Conservation (phyloP, 495 filamentous ascomycete genomes). For the Saxophila tyrrhenica region DNA sequence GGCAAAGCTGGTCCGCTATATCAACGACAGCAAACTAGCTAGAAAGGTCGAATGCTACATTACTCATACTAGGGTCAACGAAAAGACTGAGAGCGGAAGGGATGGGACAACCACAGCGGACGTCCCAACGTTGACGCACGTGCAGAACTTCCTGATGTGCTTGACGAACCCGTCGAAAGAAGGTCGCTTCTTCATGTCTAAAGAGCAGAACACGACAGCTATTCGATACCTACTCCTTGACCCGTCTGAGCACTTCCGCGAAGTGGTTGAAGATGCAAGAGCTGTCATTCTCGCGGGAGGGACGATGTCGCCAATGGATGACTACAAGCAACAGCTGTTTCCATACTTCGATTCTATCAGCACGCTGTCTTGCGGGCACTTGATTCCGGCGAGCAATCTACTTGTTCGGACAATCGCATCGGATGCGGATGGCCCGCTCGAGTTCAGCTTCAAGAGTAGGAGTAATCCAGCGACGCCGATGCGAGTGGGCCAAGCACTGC, state of each 20-base stretch:
- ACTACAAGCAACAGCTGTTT: slow-evolving; percentile 77
- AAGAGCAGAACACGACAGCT: slow-evolving; percentile 41
- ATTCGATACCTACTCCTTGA: slow-evolving; percentile 89
- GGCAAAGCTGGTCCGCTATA: slow-evolving; percentile 72
- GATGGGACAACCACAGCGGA: slow-evolving; percentile 19
- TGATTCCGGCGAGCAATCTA: slow-evolving; percentile 75
- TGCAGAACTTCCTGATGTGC: slow-evolving; percentile 70
- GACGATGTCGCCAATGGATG: slow-evolving; percentile 95
- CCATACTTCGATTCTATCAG: slow-evolving; percentile 61
- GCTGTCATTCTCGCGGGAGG: slow-evolving; percentile 89
- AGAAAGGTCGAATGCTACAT: slow-evolving; percentile 88
- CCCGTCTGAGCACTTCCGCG: slow-evolving; percentile 80
- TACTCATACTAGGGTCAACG: slow-evolving; percentile 45
- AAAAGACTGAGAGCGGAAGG: slow-evolving; percentile 20
- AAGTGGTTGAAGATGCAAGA: slow-evolving; percentile 73
- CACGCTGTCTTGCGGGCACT: slow-evolving; percentile 87
- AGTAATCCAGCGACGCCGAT: not conserved
- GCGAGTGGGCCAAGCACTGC: slow-evolving; percentile 7
- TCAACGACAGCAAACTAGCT: slow-evolving; percentile 86
- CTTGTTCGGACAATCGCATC: slow-evolving; percentile 51
- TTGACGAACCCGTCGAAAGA: slow-evolving; percentile 83
- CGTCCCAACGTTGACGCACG: slow-evolving; percentile 67
- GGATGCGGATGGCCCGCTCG: slow-evolving; percentile 7
- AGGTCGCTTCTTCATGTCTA: slow-evolving; percentile 73
- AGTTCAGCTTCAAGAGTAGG: slow-evolving; percentile 15